phyloP scores from a whole-genome alignment of 2,329 filamentous ascomycete genomes.

The Nectriaceae sp. region DNA sequence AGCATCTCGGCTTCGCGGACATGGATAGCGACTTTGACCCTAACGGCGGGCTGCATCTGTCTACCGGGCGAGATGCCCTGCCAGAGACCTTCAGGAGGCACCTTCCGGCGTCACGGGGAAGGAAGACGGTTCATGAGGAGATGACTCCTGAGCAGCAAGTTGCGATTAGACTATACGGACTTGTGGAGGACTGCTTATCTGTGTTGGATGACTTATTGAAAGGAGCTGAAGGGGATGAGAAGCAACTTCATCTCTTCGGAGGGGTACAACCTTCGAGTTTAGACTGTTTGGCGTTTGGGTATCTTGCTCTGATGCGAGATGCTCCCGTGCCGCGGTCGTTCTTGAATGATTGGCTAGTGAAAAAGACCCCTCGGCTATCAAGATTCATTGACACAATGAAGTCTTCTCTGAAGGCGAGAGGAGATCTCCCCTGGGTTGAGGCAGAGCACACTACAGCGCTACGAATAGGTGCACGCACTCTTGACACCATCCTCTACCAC shows the following conservation, averaged over 20 bases:
- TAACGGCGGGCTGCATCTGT: constrained; percentile 38
- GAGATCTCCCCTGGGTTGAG: constrained; percentile 30
- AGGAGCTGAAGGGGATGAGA: constrained; percentile 16
- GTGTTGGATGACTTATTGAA: constrained; percentile 63
- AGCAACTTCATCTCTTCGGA: constrained; percentile 34
- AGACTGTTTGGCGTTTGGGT: constrained; percentile 81
- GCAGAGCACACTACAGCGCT: constrained; percentile 23
- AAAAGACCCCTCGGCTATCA: constrained; percentile 32
- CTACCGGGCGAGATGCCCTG: constrained; percentile 37
- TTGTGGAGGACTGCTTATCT: constrained; percentile 71
- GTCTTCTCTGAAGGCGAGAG: constrained; percentile 16
- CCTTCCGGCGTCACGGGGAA: constrained; percentile 40
- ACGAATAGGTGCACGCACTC: constrained; percentile 29
- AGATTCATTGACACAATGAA: constrained; percentile 36
- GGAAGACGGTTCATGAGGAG: constrained; percentile 60
- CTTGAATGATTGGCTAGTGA: constrained; percentile 42
- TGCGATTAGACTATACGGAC: constrained; percentile 73
- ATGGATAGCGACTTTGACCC: constrained; percentile 62
- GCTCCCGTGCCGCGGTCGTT: constrained; percentile 46
- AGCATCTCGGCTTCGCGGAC: constrained; percentile 67
- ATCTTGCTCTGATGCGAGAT: constrained; percentile 71
- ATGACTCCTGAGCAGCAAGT: constrained; percentile 71
- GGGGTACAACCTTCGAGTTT: constrained; percentile 40
- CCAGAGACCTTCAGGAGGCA: constrained; percentile 43
- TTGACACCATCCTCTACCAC: constrained; percentile 38